Evolutionary conservation across 1,139 yeast genomes (phyloP).

Genomic region (Lodderomyces elongisporus): DNA sequence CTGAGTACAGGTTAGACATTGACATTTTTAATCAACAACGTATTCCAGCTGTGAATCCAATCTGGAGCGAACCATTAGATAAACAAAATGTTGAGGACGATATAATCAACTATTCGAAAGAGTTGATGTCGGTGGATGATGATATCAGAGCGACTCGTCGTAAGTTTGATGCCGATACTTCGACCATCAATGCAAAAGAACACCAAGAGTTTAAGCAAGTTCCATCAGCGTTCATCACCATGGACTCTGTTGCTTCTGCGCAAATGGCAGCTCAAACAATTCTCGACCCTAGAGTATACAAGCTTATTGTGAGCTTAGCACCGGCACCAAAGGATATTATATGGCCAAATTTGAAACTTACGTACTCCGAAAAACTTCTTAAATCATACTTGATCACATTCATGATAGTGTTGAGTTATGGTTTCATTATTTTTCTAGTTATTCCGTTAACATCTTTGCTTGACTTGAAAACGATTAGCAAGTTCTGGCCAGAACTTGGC

Average conservation of each 20-base stretch:
- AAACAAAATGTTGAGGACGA: slow-evolving; percentile 8
- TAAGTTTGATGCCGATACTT: slow-evolving; percentile 22
- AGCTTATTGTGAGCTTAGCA: slow-evolving; percentile 63
- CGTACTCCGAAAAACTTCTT: slow-evolving; percentile 48
- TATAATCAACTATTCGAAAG: slow-evolving; percentile 18
- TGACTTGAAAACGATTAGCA: slow-evolving; percentile 64
- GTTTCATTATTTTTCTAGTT: slow-evolving; percentile 64
- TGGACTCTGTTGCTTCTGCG: slow-evolving; percentile 81
- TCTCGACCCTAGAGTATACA: slow-evolving; percentile 70
- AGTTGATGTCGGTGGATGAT: slow-evolving; percentile 23
- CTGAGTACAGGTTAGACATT: slow-evolving; percentile 40
- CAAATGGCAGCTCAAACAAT: slow-evolving; percentile 86
- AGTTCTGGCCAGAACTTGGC: slow-evolving; percentile 72
- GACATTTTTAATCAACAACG: slow-evolving; percentile 31
- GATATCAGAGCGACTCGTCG: slow-evolving; percentile 27
- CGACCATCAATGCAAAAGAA: slow-evolving; percentile 24
- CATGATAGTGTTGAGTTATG: slow-evolving; percentile 57
- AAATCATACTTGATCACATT: slow-evolving; percentile 59
- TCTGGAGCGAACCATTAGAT: slow-evolving; percentile 10
- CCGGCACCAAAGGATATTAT: slow-evolving; percentile 80
- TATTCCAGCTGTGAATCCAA: slow-evolving; percentile 27
- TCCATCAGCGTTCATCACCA: slow-evolving; percentile 72
- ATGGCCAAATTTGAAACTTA: slow-evolving; percentile 67
- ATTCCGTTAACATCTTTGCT: slow-evolving; percentile 69
- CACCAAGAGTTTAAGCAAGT: slow-evolving; percentile 35